Conservation (phyloP, 2,329 filamentous ascomycete genomes). For the Falciphora oryzae region DNA sequence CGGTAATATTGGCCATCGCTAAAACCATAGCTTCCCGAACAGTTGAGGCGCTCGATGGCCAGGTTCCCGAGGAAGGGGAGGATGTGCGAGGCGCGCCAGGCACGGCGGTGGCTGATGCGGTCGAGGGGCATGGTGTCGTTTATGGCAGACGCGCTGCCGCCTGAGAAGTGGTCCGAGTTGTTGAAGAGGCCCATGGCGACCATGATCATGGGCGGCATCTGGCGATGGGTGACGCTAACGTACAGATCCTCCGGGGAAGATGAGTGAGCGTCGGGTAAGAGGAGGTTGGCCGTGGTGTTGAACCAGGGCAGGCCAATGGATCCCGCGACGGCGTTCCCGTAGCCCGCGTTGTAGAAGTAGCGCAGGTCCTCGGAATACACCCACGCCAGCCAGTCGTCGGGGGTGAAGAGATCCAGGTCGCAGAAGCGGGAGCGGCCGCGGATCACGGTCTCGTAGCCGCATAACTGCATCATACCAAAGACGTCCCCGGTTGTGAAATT, state of each 20-base stretch:
- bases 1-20: constrained; percentile 44
- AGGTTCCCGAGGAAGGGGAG: constrained; percentile 62
- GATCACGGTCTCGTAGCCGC: constrained; percentile 61
- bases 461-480: constrained; percentile 60
- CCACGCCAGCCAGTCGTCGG: constrained; percentile 60
- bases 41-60: constrained; percentile 60
- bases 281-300: constrained; percentile 50
- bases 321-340: constrained; percentile 52
- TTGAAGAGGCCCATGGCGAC: constrained; percentile 67
- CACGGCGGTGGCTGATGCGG: constrained; percentile 55
- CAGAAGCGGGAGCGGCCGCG: constrained; percentile 57
- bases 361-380: constrained; percentile 60
- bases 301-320: constrained; percentile 61
- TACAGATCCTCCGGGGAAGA: constrained; percentile 44
- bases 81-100: constrained; percentile 57
- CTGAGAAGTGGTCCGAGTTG: constrained; percentile 47
- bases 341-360: constrained; percentile 62
- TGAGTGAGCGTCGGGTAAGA: constrained; percentile 26
- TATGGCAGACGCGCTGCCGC: constrained; percentile 40
- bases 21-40: constrained; percentile 49
- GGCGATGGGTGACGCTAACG: constrained; percentile 63
- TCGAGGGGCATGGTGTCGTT: constrained; percentile 61
- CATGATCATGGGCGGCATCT: constrained; percentile 60
- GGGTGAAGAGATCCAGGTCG: constrained; percentile 50
- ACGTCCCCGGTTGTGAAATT: constrained; percentile 60